Evolutionary conservation across 805 yeast genomes (phyloP), one percentile per base, ranked within the genome.

Genomic region (Spathaspora girioi): DNA sequence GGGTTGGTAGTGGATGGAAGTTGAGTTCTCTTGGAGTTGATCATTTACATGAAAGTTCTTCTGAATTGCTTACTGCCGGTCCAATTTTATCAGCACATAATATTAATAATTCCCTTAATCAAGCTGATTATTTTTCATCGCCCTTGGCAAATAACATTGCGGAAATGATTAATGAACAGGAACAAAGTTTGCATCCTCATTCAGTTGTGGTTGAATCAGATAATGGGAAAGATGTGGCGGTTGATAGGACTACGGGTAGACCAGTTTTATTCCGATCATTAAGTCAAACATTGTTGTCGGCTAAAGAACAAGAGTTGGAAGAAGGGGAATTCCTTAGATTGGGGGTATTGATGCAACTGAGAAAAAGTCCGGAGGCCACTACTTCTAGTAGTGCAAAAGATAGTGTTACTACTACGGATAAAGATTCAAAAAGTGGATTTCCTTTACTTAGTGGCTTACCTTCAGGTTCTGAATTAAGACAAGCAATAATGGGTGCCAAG

Each of bases 241-340:
- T 86, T 47, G 93, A 87, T 69, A 76, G 81, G 52, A 70, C 77
- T 26, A 87, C 93, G 0, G 94, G 94, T 45, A 73, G 83, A 56
- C 89, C 92, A 1, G 83, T 87, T 18, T 69, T 86, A 54, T 78
- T 83, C 67, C 76, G 86, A 57, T 81, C 84, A 5, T 70, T 80
- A 5, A 83, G 89, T 0, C 86, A 81, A 55, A 84, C 87, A 1
- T 78, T 88, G 9, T 59, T 79, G 10, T 83, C 87, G 60, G 89
- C 91, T 14, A 85, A 82, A 65, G 81, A 80, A 56, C 89, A 87
- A 66, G 97, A 90, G 63, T 84, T 84, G 54, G 97, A 91, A 64
- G 97, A 91, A 72, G 97, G 97, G 59, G 96, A 88, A 62, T 78
- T 90, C 56, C 97, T 89, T 66, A 83, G 87, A 69, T 83, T 90